These are phyloP conservation scores for Aquilaria sinensis DNA, from an alignment of 345 rosid genomes.

Conservation along the genomic window DNA sequence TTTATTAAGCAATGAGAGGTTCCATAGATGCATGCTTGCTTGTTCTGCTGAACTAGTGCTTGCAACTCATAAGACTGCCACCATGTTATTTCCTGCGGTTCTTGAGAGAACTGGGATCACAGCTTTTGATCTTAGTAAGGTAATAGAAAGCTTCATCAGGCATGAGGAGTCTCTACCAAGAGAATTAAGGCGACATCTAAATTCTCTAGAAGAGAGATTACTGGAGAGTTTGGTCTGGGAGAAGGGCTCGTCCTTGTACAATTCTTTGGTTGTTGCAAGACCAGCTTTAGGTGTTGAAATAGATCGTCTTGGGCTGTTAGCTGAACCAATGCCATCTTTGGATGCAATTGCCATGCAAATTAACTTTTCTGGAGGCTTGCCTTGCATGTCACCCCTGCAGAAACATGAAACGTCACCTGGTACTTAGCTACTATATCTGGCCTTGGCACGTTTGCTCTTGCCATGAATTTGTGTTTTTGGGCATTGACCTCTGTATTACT, in stretches of 20 bases:
- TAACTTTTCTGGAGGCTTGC: slow-evolving; percentile 42
- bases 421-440: slow-evolving; percentile 13
- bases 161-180: slow-evolving; percentile 97
- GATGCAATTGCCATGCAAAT: slow-evolving; percentile 76
- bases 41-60: slow-evolving; percentile 95
- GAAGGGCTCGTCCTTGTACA: slow-evolving; percentile 94
- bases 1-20: slow-evolving; percentile 88
- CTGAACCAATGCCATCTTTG: slow-evolving; percentile 84
- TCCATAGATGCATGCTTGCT: slow-evolving; percentile 96
- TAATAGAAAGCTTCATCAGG: slow-evolving; percentile 93
- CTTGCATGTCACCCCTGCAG: slow-evolving; percentile 33
- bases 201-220: slow-evolving; percentile 92
- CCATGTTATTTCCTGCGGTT: slow-evolving; percentile 96
- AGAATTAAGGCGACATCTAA: slow-evolving; percentile 92
- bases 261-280: slow-evolving; percentile 84
- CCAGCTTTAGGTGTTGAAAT: slow-evolving; percentile 63
- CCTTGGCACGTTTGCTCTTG: neutral
- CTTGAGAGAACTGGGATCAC: slow-evolving; percentile 95
- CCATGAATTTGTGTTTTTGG: neutral
- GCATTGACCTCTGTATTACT: neutral
- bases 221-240: slow-evolving; percentile 99
- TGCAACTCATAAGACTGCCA: slow-evolving; percentile 89
- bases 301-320: slow-evolving; percentile 56
- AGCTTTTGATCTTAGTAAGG: slow-evolving; percentile 98
- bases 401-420: slow-evolving; percentile 58